Conservation (phyloP, 805 yeast species). For the Kazachstania psychrophila region DNA sequence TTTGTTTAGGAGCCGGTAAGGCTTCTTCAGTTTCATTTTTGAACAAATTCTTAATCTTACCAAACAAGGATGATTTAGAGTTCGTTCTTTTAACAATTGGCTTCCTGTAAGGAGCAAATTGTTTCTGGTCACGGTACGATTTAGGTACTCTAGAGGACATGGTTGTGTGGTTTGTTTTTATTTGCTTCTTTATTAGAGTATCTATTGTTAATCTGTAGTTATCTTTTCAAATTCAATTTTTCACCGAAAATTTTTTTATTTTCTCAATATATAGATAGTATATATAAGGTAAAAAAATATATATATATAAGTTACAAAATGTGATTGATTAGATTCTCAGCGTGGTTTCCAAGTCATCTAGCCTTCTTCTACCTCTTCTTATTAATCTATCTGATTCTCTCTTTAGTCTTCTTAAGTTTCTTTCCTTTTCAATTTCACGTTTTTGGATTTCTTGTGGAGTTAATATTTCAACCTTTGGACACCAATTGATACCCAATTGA, state of each 20-base stretch:
- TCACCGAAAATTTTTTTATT: neutral
- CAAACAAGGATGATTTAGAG: constrained; percentile 3
- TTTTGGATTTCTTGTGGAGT: constrained; percentile 90
- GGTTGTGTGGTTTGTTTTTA: too few relatives aligned
- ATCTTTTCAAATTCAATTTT: neutral
- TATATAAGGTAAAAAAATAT: too few relatives aligned
- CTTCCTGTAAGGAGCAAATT: constrained; percentile 7
- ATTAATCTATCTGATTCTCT: constrained; percentile 62
- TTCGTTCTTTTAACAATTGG: constrained; percentile 3
- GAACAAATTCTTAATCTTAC: constrained; percentile 3
- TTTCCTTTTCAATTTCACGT: constrained; percentile 88
- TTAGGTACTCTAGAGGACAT: constrained; percentile 3
- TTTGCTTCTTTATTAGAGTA: too few relatives aligned
- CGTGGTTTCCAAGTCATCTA: constrained; percentile 37
- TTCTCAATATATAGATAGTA: too few relatives aligned
- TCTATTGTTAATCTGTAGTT: neutral
- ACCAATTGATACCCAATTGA: constrained; percentile 73
- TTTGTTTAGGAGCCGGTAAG: neutral
- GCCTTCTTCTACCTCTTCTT: constrained; percentile 36
- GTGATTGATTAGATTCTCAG: constrained; percentile 2
- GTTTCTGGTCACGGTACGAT: constrained; percentile 7
- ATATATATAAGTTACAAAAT: too few relatives aligned
- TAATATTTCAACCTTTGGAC: constrained; percentile 76
- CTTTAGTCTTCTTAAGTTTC: constrained; percentile 84
- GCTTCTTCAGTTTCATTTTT: neutral